Conservation (phyloP, 345 rosid species). For the Alliaria petiolata region DNA sequence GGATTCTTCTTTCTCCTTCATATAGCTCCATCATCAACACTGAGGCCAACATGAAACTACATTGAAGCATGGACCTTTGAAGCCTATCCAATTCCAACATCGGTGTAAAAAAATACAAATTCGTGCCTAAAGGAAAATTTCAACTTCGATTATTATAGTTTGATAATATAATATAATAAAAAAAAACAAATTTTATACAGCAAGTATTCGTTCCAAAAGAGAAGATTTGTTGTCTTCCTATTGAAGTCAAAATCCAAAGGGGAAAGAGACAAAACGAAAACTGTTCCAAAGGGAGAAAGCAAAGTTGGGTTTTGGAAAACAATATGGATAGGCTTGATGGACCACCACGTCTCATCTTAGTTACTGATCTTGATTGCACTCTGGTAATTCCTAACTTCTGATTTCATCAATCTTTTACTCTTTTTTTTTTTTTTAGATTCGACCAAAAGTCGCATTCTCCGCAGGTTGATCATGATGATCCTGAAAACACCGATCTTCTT, state of each 20-base stretch:
- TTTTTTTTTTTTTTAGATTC: neutral
- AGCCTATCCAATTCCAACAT: too few relatives aligned
- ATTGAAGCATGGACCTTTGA: too few relatives aligned
- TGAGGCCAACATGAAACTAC: too few relatives aligned
- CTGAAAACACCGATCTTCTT: slow-evolving; percentile 57
- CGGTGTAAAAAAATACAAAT: too few relatives aligned
- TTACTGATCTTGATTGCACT: slow-evolving; percentile 84
- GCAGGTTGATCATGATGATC: slow-evolving; percentile 84
- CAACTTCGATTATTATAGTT: too few relatives aligned
- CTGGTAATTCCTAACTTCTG: slow-evolving; percentile 39
- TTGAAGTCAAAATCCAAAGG: neutral
- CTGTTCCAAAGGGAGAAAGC: too few relatives aligned
- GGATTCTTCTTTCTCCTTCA: too few relatives aligned
- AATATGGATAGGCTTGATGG: slow-evolving; percentile 62
- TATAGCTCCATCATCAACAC: too few relatives aligned
- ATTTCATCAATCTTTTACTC: neutral
- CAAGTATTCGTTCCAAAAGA: neutral
- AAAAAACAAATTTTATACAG: neutral
- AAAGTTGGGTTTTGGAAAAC: neutral
- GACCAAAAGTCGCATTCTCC: neutral
- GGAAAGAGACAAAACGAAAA: neutral
- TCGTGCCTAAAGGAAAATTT: too few relatives aligned
- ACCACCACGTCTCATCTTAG: slow-evolving; percentile 70
- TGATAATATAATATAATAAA: too few relatives aligned
- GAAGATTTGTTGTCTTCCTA: neutral